phyloP scores from a whole-genome alignment of 2,329 filamentous ascomycete species.

The Hypoxylon sp. region DNA sequence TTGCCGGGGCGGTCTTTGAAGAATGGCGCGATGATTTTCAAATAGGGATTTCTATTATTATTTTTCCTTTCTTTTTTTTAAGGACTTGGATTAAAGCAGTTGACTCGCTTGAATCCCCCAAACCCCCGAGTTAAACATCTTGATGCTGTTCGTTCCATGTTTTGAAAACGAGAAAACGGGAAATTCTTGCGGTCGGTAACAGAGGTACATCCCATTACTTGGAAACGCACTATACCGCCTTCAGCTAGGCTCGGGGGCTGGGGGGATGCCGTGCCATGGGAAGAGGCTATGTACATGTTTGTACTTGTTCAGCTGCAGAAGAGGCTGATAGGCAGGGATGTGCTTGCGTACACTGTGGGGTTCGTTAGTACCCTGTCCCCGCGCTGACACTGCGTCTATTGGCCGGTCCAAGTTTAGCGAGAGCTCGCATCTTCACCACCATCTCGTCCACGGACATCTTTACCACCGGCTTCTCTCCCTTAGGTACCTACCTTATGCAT shows the following conservation, averaged over 20 bases:
- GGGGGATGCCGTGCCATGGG: too few relatives aligned
- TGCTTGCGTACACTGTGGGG: neutral
- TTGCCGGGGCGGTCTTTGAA: neutral
- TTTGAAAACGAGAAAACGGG: too few relatives aligned
- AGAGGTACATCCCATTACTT: too few relatives aligned
- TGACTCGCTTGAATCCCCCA: neutral
- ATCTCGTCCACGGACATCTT: neutral
- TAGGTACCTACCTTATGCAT: neutral
- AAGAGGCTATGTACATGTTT: too few relatives aligned
- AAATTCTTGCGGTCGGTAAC: too few relatives aligned
- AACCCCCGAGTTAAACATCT: neutral
- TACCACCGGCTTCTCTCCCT: neutral
- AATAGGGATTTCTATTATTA: neutral
- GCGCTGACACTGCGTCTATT: neutral
- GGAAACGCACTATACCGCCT: too few relatives aligned
- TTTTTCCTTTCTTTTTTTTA: neutral
- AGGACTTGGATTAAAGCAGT: neutral
- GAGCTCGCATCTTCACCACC: neutral
- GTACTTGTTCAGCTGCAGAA: neutral
- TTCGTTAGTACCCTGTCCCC: neutral
- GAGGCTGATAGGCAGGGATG: conserved; percentile 2
- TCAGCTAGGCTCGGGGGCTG: too few relatives aligned
- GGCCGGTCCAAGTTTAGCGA: conserved; percentile 14
- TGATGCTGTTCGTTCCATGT: neutral
- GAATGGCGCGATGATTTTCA: neutral